Conservation (phyloP, 768 basidiomycete genomes). For the Kwoniella dendrophila region DNA sequence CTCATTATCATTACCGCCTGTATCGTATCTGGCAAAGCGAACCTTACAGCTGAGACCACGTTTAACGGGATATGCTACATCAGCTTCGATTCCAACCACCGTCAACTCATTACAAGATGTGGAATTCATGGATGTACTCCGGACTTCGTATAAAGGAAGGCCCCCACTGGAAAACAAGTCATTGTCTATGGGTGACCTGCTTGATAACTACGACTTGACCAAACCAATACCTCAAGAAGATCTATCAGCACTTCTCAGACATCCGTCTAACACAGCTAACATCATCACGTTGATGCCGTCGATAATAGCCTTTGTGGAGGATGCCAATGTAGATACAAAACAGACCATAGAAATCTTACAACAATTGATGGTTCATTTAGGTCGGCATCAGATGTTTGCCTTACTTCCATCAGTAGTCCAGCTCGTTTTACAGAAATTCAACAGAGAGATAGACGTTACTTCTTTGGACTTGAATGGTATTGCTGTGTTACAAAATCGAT, state of each 20-base stretch:
- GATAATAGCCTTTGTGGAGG: constrained; percentile 4
- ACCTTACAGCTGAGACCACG: too few species aligned
- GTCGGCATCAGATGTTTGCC: constrained; percentile 22
- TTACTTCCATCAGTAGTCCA: constrained; percentile 15
- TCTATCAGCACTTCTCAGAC: constrained; percentile 1
- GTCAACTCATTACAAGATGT: too few species aligned
- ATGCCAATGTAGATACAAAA: not conserved
- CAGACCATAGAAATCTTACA: not conserved
- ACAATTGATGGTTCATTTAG: constrained; percentile 10
- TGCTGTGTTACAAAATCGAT: not conserved
- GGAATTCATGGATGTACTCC: too few species aligned
- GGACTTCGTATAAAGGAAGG: too few species aligned
- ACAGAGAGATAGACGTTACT: not conserved
- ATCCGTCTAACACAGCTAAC: constrained; percentile 3
- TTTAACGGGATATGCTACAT: too few species aligned
- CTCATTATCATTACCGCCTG: too few species aligned
- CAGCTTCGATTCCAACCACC: too few species aligned
- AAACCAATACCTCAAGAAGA: constrained; percentile 1
- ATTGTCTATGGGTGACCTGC: not conserved
- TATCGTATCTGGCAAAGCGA: too few species aligned
- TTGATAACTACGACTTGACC: constrained; percentile 3
- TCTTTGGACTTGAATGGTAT: not conserved
- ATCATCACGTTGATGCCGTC: constrained; percentile 21
- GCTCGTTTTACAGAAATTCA: constrained; percentile 7
- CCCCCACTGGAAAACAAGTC: not conserved